Base-by-base conservation (phyloP, 2,329 filamentous ascomycete species). In the Fusarium citri region DNA sequence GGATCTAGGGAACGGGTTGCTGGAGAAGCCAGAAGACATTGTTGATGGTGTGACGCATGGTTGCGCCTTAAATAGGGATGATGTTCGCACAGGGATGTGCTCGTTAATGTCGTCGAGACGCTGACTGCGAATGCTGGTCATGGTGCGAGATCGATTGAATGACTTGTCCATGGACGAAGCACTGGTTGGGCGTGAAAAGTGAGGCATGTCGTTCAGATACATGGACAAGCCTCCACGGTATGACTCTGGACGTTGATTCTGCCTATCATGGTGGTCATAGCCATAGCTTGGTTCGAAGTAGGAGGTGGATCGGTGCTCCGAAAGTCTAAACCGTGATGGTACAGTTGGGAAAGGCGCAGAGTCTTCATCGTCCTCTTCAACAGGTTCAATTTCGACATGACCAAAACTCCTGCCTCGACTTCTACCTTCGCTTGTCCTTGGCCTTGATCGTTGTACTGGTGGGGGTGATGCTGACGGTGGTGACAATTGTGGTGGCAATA, bases 1-100 rank as follows among this genome's bases (percentile, higher is more conserved):
- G 0, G 82, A 81, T 7, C 80, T 73, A 2, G 72, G 74, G 40
- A 81, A 82, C 2, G 75, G 75, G 23, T 81, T 83, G 60, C 80
- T 83, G 2, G 82, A 83, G 74, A 79, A 49, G 69, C 79, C 30
- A 75, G 72, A 73, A 77, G 55, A 74, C 51, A 66, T 69, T 1
- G 74, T 72, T 1, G 74, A 71, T 4, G 74, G 73, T 7, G 74
- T 74, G 11, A 81, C 74, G 2, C 83, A 84, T 3, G 82, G 79
- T 16, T 81, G 73, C 2, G 82, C 82, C 72, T 76, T 80, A 6
- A 79, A 79, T 4, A 80, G 62, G 47, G 74, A 81, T 76, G 55
- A 78, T 20, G 64, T 78, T 23, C 78, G 72, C 7, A 79, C 68
- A 6, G 81, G 79, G 8, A 81, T 73, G 22, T 78, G 72, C 47